Evolutionary conservation across 225 moss, liverwort and hornwort genomes (phyloP).

Genomic region (Ulota crispa): DNA sequence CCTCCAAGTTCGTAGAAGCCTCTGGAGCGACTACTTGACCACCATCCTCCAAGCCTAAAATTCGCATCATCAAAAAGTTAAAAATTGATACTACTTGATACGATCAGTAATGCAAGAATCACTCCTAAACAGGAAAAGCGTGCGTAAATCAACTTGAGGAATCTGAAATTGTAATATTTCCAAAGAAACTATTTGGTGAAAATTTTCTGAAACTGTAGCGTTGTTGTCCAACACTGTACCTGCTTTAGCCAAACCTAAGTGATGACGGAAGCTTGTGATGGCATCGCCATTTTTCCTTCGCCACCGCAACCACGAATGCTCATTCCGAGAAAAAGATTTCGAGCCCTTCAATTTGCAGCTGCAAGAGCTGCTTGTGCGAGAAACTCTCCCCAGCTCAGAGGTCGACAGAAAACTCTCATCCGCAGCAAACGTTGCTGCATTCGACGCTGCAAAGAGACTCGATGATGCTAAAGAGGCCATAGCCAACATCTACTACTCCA

Average conservation of each 20-base stretch:
- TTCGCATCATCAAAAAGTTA: background rate
- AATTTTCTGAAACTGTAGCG: no score
- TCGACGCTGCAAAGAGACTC: constrained; percentile 20
- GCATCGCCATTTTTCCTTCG: constrained; percentile 16
- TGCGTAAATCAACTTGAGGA: background rate
- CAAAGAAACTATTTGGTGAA: background rate
- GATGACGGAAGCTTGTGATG: constrained; percentile 19
- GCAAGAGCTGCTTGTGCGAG: constrained; percentile 21
- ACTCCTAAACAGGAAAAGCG: background rate
- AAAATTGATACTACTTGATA: background rate
- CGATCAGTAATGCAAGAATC: background rate
- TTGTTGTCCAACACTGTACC: constrained; percentile 10
- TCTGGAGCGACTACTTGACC: constrained; percentile 53
- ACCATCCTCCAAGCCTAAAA: constrained; percentile 52
- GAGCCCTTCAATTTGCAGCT: constrained; percentile 37
- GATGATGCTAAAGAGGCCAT: constrained; percentile 43
- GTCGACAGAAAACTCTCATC: constrained; percentile 41
- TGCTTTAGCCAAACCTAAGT: constrained; percentile 35
- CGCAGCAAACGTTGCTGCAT: constrained; percentile 8
- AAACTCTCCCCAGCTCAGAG: constrained; percentile 24
- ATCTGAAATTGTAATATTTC: background rate
- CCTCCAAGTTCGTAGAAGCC: constrained; percentile 32
- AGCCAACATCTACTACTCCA: background rate
- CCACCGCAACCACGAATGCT: constrained; percentile 34
- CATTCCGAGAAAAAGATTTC: constrained; percentile 10